Evolutionary conservation across 2,329 filamentous ascomycete genomes (phyloP).

Genomic region (Orbilia blumenaviensis): DNA sequence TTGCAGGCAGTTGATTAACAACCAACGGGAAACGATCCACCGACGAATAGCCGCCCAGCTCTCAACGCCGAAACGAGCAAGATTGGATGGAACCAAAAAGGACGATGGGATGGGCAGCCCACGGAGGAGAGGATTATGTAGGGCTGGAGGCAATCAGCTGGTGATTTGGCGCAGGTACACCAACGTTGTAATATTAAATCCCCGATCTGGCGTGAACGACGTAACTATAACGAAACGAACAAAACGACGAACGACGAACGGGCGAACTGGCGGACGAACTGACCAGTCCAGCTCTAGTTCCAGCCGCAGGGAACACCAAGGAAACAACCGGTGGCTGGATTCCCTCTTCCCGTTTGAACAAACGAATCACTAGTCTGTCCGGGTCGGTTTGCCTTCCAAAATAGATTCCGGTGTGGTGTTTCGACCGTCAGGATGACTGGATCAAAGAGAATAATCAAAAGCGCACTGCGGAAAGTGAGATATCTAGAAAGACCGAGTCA

Average conservation of each 20-base stretch:
- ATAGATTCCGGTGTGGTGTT: not conserved
- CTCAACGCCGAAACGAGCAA: constrained; percentile 14
- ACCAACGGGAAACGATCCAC: constrained; percentile 27
- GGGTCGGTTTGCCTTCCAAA: constrained; percentile 24
- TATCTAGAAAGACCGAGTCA: constrained; percentile 23
- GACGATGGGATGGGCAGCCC: not conserved
- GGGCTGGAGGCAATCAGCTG: constrained; percentile 26
- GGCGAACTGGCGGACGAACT: not conserved
- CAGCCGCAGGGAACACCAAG: constrained; percentile 39
- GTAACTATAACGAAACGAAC: not conserved
- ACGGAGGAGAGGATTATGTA: not conserved
- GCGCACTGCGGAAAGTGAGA: constrained; percentile 22
- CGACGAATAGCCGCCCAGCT: constrained; percentile 39
- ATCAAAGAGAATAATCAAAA: constrained; percentile 9
- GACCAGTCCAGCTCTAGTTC: constrained; percentile 24
- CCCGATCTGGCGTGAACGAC: constrained; percentile 17
- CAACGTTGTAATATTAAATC: not conserved
- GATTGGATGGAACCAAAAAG: not conserved
- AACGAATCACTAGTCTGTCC: not conserved
- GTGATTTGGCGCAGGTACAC: constrained; percentile 22
- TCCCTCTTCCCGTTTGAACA: constrained; percentile 13
- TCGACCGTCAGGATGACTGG: constrained; percentile 22
- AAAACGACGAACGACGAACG: not conserved
- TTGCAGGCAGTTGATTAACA: constrained; percentile 1
- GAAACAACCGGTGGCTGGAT: constrained; percentile 19